phyloP scores from a whole-genome alignment of 73 alveolate species.

The Paramecium sonneborni region DNA sequence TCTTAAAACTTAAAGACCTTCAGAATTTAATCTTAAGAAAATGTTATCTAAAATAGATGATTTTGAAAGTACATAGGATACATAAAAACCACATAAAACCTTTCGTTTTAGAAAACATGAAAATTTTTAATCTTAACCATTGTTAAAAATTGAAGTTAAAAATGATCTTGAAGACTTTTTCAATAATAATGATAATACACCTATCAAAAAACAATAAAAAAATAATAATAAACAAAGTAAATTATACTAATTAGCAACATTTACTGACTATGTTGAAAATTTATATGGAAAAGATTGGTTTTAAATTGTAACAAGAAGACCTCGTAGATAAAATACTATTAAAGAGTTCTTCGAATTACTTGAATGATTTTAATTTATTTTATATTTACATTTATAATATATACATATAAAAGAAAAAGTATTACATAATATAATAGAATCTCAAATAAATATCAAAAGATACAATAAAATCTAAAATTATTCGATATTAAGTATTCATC shows the following conservation, averaged over 20 bases:
- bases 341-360: neutral
- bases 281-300: conserved; percentile 46
- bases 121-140: neutral
- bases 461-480: too few relatives aligned
- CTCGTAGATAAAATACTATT: neutral
- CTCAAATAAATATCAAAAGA: too few relatives aligned
- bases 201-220: neutral
- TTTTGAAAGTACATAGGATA: neutral
- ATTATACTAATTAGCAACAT: neutral
- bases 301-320: neutral
- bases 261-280: conserved; percentile 30
- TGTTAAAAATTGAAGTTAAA: neutral
- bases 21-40: neutral
- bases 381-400: neutral
- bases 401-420: too few relatives aligned
- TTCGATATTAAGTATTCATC: too few relatives aligned
- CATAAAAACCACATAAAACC: neutral
- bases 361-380: neutral
- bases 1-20: neutral
- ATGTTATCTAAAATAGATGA: neutral
- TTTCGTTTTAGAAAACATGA: conserved; percentile 28
- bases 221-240: neutral
- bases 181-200: neutral
- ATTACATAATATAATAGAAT: too few relatives aligned
- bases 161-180: neutral